Percentiles rank a stretch among this genome's conserved stretches.
phyloP scores from a whole-genome alignment of 1,139 yeast species.

The Yamadazyma conglobata region DNA sequence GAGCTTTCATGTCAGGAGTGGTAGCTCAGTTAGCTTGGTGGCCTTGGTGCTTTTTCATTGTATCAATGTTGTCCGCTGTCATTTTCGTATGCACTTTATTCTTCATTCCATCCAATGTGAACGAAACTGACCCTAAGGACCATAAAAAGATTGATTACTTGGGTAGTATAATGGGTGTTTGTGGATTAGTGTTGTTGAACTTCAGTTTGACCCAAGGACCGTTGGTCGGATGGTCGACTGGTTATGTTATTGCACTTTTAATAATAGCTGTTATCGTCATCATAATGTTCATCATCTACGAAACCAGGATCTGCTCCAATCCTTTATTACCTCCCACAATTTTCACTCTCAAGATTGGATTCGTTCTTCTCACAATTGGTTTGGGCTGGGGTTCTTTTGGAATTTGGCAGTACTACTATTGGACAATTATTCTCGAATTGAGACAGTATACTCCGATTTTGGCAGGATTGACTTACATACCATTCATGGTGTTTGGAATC shows the following conservation, averaged over 20 bases:
- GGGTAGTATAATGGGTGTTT: conserved; percentile 46
- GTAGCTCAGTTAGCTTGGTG: conserved; percentile 42
- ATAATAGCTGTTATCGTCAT: conserved; percentile 38
- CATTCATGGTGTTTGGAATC: conserved; percentile 44
- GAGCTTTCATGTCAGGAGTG: conserved; percentile 47
- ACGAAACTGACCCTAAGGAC: conserved; percentile 5
- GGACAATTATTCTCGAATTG: conserved; percentile 41
- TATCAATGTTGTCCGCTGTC: conserved; percentile 33
- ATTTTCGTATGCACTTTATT: conserved; percentile 25
- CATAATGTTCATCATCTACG: conserved; percentile 28
- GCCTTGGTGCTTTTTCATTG: conserved; percentile 53
- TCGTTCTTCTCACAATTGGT: conserved; percentile 31
- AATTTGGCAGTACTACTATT: conserved; percentile 45
- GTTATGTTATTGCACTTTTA: conserved; percentile 45
- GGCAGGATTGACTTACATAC: conserved; percentile 43
- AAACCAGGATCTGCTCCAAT: conserved; percentile 21
- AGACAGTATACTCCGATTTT: conserved; percentile 42
- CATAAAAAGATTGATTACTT: conserved; percentile 33
- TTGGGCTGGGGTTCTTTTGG: conserved; percentile 63
- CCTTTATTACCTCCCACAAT: conserved; percentile 49
- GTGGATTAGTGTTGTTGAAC: conserved; percentile 46
- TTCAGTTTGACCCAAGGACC: conserved; percentile 58
- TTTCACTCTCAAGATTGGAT: conserved; percentile 34
- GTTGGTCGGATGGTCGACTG: conserved; percentile 44
- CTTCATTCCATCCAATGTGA: conserved; percentile 30